Evolutionary conservation across 768 basidiomycete species (phyloP), one percentile per base, ranked within the genome.

Genomic region (Suillus hirtellus): DNA sequence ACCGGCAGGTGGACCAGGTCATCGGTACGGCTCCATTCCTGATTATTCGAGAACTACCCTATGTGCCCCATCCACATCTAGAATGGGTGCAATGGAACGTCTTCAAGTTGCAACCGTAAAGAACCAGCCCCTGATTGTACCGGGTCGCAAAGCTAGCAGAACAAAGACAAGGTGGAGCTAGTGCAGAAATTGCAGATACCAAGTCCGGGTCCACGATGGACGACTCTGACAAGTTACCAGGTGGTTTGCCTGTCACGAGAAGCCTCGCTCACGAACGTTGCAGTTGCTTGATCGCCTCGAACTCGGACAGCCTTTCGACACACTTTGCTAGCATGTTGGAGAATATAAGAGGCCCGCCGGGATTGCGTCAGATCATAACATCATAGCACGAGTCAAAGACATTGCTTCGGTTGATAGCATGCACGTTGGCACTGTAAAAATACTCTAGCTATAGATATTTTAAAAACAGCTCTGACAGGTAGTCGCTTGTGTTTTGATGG

Each of bases 51-150:
- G 38, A 24, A 7, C 19, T 11, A 21, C 12, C 21, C 8, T 3
- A 24, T 14, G 21, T 40, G 10, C 37, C 24, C 38, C 21, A 5
- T 56, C 55, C 9, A 40, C 9, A 11, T 40, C 40, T 19, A 56
- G 38, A 24, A 24, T 37, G 2, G 55, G 55, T 56, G 55, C 55
- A 40, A 27, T 40, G 55, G 38, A 21, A 9, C 55, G 38, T 14
- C 55, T 56, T n/a, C n/a, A n/a, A n/a, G n/a, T n/a, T 40, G 55
- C 24, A 17, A 7, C 15, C 2, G 17, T 14, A 3, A 56, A 27
- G 38, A 56, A 56, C 21, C 38, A 24, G 17, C 55, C 55, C 19
- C 55, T 56, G 24, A 38, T 27, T 56, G 24, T 40, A 15, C 55
- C 24, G 24, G 55, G 55, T 17, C 38, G 38, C 24, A 56, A 17